Percentiles rank a stretch among this genome's conserved stretches.
These are phyloP conservation scores for Fusarium fracticaudum DNA, from an alignment of 2,329 filamentous ascomycete genomes.

Conservation along the genomic window DNA sequence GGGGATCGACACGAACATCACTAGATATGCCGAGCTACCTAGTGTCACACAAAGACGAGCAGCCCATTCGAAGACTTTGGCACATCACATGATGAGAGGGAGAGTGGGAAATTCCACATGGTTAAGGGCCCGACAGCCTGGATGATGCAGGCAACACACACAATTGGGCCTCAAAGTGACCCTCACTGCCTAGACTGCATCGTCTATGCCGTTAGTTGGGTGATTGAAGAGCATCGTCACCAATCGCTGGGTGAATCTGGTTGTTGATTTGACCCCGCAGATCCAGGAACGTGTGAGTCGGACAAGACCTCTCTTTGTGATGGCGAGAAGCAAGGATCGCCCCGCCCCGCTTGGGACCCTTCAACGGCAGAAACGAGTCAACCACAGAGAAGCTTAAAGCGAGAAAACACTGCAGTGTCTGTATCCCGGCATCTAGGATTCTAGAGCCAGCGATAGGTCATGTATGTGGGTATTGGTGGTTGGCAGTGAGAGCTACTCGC, in stretches of 20 bases:
- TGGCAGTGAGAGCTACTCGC: slow-evolving; percentile 22
- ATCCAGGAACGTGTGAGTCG: slow-evolving; percentile 32
- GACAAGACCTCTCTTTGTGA: slow-evolving; percentile 16
- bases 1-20: not conserved
- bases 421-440: slow-evolving; percentile 17
- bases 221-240: slow-evolving; percentile 1
- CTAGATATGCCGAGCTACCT: slow-evolving; percentile 14
- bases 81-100: slow-evolving; percentile 33
- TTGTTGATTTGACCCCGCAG: not conserved
- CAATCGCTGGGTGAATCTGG: slow-evolving; percentile 8
- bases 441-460: slow-evolving; percentile 17
- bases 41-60: slow-evolving; percentile 23
- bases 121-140: slow-evolving; percentile 27
- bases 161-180: slow-evolving; percentile 37
- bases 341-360: slow-evolving; percentile 26
- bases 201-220: slow-evolving; percentile 7
- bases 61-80: slow-evolving; percentile 28
- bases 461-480: slow-evolving; percentile 32
- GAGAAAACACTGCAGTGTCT: slow-evolving; percentile 12
- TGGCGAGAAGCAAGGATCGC: slow-evolving; percentile 21
- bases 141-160: slow-evolving; percentile 24
- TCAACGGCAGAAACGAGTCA: not conserved
- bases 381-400: slow-evolving; percentile 16
- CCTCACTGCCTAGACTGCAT: not conserved
- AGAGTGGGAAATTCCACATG: slow-evolving; percentile 14